These are phyloP conservation scores for Dittrichia graveolens DNA, from an alignment of 129 eudicot genomes.

Conservation along the genomic window DNA sequence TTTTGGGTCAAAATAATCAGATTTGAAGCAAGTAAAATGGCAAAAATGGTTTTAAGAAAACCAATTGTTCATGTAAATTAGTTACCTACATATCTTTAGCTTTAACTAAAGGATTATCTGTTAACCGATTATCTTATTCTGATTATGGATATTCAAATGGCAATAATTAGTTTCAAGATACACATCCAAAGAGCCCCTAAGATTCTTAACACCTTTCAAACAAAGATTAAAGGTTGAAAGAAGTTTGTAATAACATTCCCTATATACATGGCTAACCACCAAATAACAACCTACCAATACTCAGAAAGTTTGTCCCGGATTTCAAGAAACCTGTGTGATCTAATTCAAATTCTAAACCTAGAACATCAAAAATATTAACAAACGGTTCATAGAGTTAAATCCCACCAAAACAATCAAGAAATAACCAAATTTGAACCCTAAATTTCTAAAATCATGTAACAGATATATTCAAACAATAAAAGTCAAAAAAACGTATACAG, in stretches of 20 bases:
- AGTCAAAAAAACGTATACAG: constrained; percentile 14
- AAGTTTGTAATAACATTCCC: too few relatives aligned
- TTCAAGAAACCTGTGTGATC: constrained; percentile 31
- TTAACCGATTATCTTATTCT: neutral
- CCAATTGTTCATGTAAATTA: neutral
- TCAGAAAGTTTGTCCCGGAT: neutral
- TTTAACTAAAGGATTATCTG: neutral
- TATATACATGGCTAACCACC: neutral
- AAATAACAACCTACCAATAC: constrained; percentile 13
- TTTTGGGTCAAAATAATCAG: neutral
- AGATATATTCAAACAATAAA: constrained; percentile 16
- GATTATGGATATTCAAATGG: neutral
- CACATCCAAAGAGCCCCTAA: constrained; percentile 1
- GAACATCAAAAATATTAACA: constrained; percentile 17
- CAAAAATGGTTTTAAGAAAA: neutral
- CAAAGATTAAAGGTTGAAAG: neutral
- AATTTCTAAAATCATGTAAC: neutral
- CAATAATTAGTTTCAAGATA: neutral
- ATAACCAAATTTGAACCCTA: constrained; percentile 12
- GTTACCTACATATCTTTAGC: neutral
- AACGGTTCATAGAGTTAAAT: constrained; percentile 11
- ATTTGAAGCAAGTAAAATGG: neutral
- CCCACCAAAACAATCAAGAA: constrained; percentile 15
- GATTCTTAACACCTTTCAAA: neutral
- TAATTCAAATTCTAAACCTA: constrained; percentile 19